A percentile compares a stretch with the other conserved stretches of the same genome.
phyloP scores from a whole-genome alignment of 257 asterid species.

The Solanum gracilifrons region DNA sequence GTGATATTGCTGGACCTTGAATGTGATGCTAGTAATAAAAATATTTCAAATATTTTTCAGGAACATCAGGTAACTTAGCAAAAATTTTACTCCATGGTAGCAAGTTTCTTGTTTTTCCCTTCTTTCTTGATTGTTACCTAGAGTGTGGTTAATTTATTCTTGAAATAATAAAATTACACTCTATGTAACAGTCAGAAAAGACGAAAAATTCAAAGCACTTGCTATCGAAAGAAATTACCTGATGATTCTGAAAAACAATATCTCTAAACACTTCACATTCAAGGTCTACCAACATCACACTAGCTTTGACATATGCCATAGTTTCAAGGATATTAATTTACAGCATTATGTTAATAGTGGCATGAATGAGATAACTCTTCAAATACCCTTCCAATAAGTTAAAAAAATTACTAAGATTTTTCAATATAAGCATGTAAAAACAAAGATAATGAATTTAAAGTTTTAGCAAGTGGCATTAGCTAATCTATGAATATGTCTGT shows the following conservation, averaged over 20 bases:
- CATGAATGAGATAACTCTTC: not conserved
- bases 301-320: conserved; percentile 17
- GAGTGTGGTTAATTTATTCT: not conserved
- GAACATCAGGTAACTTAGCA: conserved; percentile 16
- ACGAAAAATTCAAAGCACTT: not conserved
- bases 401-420: too few relatives aligned
- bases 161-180: too few relatives aligned
- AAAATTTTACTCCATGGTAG: not conserved
- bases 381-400: too few relatives aligned
- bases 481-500: too few relatives aligned
- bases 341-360: conserved; percentile 15
- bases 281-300: conserved; percentile 23
- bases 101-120: not conserved
- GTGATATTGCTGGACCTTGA: conserved; percentile 28
- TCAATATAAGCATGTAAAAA: too few relatives aligned
- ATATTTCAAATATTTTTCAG: conserved; percentile 14
- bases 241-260: conserved; percentile 12
- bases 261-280: conserved; percentile 15
- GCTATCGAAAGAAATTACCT: conserved; percentile 5
- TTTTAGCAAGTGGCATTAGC: too few relatives aligned
- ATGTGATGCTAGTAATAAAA: conserved; percentile 14
- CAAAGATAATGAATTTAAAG: too few relatives aligned
- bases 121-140: not conserved
- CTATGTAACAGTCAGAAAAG: not conserved
- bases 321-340: conserved; percentile 13